phyloP scores from a whole-genome alignment of 2,329 filamentous ascomycete species.

The Fusarium succisae region DNA sequence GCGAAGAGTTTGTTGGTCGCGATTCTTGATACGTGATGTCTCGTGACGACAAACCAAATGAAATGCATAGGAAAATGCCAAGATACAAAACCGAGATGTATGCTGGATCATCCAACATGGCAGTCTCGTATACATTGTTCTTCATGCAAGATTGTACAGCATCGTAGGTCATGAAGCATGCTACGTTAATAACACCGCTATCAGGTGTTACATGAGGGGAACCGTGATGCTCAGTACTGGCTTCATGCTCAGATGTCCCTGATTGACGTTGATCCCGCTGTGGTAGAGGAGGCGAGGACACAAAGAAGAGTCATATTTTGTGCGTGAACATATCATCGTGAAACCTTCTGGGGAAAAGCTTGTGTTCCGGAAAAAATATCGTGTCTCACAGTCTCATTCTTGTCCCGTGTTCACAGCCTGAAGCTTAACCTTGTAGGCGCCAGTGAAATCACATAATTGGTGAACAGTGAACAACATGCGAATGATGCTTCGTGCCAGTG shows the following conservation, averaged over 20 bases:
- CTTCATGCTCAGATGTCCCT: rapidly evolving
- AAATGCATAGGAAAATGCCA: rapidly evolving
- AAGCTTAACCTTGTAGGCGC: not conserved
- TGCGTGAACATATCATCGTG: not conserved
- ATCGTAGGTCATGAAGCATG: rapidly evolving
- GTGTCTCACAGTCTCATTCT: not conserved
- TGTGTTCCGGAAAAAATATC: not conserved
- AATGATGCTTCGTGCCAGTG: not conserved
- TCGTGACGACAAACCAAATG: not conserved
- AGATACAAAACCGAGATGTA: rapidly evolving
- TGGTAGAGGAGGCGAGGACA: rapidly evolving
- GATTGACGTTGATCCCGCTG: too few relatives aligned
- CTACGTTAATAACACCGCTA: too few relatives aligned
- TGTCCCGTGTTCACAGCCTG: not conserved
- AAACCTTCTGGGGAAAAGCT: not conserved
- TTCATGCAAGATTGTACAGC: not conserved
- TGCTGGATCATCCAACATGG: not conserved
- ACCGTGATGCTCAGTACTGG: too few relatives aligned
- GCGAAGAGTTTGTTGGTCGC: not conserved
- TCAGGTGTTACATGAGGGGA: too few relatives aligned
- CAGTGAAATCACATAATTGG: not conserved
- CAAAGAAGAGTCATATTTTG: too few relatives aligned
- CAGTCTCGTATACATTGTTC: rapidly evolving
- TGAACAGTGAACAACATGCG: not conserved
- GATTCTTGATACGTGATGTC: rapidly evolving